Evolutionary conservation across 352 stramenopile genomes (phyloP).

Genomic region (Albugo candida): DNA sequence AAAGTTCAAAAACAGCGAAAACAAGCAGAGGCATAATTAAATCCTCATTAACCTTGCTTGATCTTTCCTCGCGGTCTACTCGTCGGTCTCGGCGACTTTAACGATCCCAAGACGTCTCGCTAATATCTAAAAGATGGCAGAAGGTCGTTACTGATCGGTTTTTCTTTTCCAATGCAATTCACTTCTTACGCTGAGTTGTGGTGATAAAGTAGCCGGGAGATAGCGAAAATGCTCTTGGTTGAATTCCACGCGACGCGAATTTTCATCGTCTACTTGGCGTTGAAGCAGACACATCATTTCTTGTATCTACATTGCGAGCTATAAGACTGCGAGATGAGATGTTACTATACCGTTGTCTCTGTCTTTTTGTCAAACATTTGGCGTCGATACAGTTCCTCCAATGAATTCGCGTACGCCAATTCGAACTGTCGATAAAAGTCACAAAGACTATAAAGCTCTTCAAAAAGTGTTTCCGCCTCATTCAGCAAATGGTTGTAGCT

Average conservation of each 20-base stretch:
- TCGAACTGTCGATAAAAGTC: conserved; percentile 75
- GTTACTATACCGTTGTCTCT: conserved; percentile 4
- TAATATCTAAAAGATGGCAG: no score
- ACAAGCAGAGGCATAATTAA: conserved; percentile 1
- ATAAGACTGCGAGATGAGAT: background rate
- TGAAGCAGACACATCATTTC: background rate
- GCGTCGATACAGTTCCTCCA: conserved; percentile 29
- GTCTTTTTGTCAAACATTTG: conserved; percentile 31
- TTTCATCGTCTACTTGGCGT: conserved; percentile 21
- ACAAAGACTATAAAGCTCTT: conserved; percentile 51
- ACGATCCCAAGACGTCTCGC: no score
- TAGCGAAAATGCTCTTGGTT: conserved; percentile 40
- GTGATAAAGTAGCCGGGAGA: conserved; percentile 45
- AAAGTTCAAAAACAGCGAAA: conserved; percentile 23
- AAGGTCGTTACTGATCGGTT: no score
- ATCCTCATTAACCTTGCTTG: background rate
- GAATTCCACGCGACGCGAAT: conserved; percentile 19
- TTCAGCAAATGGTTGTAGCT: conserved; percentile 36
- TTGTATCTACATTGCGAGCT: background rate
- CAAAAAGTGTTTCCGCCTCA: conserved; percentile 51
- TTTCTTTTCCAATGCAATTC: no score
- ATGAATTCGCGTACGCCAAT: conserved; percentile 34
- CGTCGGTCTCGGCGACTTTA: background rate
- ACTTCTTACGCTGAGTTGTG: conserved; percentile 33
- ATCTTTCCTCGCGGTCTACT: conserved; percentile 2